Percentiles rank a stretch among this genome's conserved stretches.
Conservation (phyloP, 139 green algal genomes). For the Tetratostichococcus sp. region DNA sequence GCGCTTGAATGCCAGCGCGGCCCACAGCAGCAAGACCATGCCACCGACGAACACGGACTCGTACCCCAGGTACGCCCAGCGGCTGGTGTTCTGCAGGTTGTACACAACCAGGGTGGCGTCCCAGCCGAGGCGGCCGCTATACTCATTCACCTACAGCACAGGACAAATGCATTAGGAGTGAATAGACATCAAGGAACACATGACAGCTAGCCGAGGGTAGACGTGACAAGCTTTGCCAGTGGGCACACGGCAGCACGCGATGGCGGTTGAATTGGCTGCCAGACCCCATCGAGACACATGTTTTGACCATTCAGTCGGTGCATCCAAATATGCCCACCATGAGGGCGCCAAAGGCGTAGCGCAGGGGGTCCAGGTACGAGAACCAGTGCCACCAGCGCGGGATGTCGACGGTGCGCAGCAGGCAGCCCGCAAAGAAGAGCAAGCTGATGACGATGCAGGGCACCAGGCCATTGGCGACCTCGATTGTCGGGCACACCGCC, state of each 20-base stretch:
- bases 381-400: slow-evolving; percentile 62
- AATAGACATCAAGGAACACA: no score
- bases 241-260: no score
- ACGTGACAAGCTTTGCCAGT: no score
- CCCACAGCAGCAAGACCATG: neutral
- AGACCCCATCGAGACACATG: no score
- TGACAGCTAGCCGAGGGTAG: no score
- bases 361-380: slow-evolving; percentile 42
- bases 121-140: neutral
- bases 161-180: no score
- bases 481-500: neutral
- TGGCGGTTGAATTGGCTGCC: no score
- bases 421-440: slow-evolving; percentile 43
- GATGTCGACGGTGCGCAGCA: slow-evolving; percentile 45
- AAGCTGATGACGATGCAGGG: neutral
- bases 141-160: neutral
- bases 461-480: slow-evolving; percentile 11
- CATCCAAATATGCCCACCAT: slow-evolving; percentile 20
- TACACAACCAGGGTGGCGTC: neutral
- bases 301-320: no score
- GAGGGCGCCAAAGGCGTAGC: slow-evolving; percentile 44
- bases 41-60: neutral
- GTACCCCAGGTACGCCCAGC: neutral
- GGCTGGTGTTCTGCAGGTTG: neutral
- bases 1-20: neutral